Percentiles rank a stretch among this genome's conserved stretches.
These are phyloP conservation scores for Umbelopsis sp. DNA, from an alignment of 192 early-diverging fungal species.

Conservation along the genomic window DNA sequence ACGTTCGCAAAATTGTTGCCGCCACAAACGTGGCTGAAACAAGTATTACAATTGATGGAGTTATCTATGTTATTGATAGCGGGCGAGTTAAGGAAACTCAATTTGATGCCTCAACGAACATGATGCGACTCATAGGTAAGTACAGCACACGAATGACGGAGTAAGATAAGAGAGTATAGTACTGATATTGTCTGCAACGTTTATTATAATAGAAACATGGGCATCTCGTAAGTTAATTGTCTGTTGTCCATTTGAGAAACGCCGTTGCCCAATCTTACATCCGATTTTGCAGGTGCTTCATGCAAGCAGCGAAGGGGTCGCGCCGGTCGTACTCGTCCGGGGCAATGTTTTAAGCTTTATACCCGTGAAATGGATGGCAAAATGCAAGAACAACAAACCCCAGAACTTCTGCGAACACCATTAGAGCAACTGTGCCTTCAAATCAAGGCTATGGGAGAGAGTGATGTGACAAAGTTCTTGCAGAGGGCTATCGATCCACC, in stretches of 20 bases:
- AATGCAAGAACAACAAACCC: conserved; percentile 63
- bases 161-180: neutral
- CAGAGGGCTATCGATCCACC: conserved; percentile 68
- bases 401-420: conserved; percentile 82
- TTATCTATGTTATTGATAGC: conserved; percentile 72
- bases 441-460: conserved; percentile 67
- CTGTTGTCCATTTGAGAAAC: neutral
- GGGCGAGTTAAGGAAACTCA: conserved; percentile 67
- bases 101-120: conserved; percentile 54
- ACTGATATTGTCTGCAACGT: neutral
- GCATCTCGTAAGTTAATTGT: conserved; percentile 34
- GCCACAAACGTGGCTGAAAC: conserved; percentile 86
- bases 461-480: conserved; percentile 59
- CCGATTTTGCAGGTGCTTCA: conserved; percentile 45
- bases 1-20: conserved; percentile 70
- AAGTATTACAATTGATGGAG: conserved; percentile 80
- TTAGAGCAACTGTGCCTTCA: conserved; percentile 81
- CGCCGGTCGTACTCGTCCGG: conserved; percentile 79
- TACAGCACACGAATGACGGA: neutral
- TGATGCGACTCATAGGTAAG: conserved; percentile 59
- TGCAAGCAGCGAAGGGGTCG: conserved; percentile 70
- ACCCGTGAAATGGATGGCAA: conserved; percentile 44
- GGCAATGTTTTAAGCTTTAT: conserved; percentile 76
- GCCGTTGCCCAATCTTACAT: neutral
- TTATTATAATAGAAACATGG: conserved; percentile 27